Base-by-base conservation (phyloP, 2,329 filamentous ascomycete species). In the Alternaria triticina region DNA sequence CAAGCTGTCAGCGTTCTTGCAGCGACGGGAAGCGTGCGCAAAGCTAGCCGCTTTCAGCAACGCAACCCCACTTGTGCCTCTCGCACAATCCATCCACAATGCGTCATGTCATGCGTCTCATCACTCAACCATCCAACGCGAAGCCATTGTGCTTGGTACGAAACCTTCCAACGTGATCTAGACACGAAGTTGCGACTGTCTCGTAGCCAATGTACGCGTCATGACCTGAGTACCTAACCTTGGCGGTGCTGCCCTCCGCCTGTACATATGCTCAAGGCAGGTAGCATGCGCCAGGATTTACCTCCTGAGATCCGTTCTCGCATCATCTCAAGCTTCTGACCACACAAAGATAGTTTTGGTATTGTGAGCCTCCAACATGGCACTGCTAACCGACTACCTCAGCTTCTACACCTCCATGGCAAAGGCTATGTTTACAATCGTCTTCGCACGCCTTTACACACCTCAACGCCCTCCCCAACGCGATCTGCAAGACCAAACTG, bases 401-500 rank as follows among this genome's bases (percentile, higher is more conserved):
- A 51, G 54, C 3, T 69, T 69, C 36, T 64, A 64, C 46, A 59
- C 28, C 7, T 69, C 68, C 7, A 49, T 65, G 4, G 20, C 54
- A 30, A 57, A 49, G 20, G 64, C 61, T 2, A n/a, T 64, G 4
- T 25, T 59, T 11, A 33, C 56, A 11, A 30, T 70, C 20, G 20
- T 47, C 12, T 59, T 70, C 30, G 62, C 66, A 9, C 64, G 66
- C 17, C 45, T 71, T 5, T 70, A 64, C 46, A 62, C 25, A 13
- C 62, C 62, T 9, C 68, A 70, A 15, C 8, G 11, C 8, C 47
- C 56, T 11, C 46, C 68, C 2, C 22, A 40, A 12, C 62, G 66
- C 52, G 23, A 67, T 20, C 60, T 86, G 51, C 77, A 76, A 9
- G 81, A 82, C 12, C 83, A 83, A 66, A 84, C 81, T 1, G 80